phyloP scores from a whole-genome alignment of 495 filamentous ascomycete genomes.

The Neurospora sp. region DNA sequence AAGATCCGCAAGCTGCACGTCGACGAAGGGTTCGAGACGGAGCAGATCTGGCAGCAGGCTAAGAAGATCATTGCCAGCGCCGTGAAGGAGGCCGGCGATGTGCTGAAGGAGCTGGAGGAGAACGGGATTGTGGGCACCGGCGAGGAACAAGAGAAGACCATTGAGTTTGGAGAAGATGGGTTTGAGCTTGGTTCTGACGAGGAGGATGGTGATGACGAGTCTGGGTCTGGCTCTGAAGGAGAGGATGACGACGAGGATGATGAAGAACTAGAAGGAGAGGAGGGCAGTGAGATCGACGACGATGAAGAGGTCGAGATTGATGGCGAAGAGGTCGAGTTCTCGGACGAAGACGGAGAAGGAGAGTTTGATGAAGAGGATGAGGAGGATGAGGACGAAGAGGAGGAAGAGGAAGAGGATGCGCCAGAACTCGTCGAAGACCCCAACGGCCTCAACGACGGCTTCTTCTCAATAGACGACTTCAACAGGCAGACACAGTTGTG shows the following conservation, averaged over 20 bases:
- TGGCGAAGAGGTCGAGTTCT: constrained; percentile 1
- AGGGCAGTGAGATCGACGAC: constrained; percentile 25
- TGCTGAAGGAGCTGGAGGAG: constrained; percentile 39
- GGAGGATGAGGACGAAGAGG: constrained; percentile 19
- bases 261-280: constrained; percentile 32
- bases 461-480: constrained; percentile 97
- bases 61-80: constrained; percentile 57
- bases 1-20: constrained; percentile 70
- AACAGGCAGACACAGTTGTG: constrained; percentile 83
- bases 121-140: constrained; percentile 20
- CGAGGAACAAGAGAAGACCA: constrained; percentile 15
- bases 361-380: constrained; percentile 20
- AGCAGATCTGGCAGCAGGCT: constrained; percentile 92
- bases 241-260: constrained; percentile 28
- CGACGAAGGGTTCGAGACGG: constrained; percentile 69
- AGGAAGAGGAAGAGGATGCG: constrained; percentile 25
- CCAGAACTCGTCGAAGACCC: constrained; percentile 41
- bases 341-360: constrained; percentile 9
- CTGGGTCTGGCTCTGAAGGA: constrained; percentile 9
- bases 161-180: constrained; percentile 37
- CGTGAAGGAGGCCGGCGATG: constrained; percentile 32
- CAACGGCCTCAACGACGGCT: constrained; percentile 76
- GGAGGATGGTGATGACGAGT: constrained; percentile 5
- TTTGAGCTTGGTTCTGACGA: constrained; percentile 35
- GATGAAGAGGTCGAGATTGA: constrained; percentile 33